phyloP scores from a whole-genome alignment of 2,329 filamentous ascomycete genomes.

The Aspergillus sp. region DNA sequence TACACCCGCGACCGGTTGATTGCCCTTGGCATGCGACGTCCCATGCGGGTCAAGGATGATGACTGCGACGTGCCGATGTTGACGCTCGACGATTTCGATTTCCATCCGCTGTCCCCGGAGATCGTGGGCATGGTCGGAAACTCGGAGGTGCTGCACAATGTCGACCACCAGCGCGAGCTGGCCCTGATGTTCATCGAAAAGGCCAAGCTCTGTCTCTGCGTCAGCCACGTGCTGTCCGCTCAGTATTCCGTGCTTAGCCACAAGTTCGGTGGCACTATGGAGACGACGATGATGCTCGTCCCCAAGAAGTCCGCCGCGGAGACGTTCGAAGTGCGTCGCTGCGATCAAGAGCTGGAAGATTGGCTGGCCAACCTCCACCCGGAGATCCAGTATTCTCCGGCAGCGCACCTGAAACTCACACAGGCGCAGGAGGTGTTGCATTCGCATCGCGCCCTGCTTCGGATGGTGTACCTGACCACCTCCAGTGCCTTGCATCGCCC shows the following conservation, averaged over 20 bases:
- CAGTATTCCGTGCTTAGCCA: constrained; percentile 89
- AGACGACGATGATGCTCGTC: constrained; percentile 78
- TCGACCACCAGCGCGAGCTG: constrained; percentile 65
- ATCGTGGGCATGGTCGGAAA: constrained; percentile 60
- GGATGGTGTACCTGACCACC: constrained; percentile 91
- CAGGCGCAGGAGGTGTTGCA: constrained; percentile 44
- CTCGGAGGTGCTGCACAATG: constrained; percentile 63
- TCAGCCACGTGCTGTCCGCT: constrained; percentile 79
- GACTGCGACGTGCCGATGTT: constrained; percentile 94
- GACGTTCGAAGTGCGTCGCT: constrained; percentile 66
- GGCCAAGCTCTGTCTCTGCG: constrained; percentile 78
- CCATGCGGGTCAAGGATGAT: constrained; percentile 84
- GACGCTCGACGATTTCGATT: constrained; percentile 74
- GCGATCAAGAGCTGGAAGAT: constrained; percentile 67
- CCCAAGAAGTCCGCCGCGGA: constrained; percentile 83
- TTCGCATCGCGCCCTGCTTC: constrained; percentile 74
- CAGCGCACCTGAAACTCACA: constrained; percentile 50
- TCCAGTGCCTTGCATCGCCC: constrained; percentile 85
- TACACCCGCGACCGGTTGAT: constrained; percentile 92
- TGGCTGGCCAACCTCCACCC: constrained; percentile 68
- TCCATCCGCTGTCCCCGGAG: constrained; percentile 57
- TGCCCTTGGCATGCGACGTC: constrained; percentile 85
- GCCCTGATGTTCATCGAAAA: constrained; percentile 88
- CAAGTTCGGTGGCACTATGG: constrained; percentile 63
- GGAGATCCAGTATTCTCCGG: constrained; percentile 62